These are phyloP conservation scores for Ambrosia artemisiifolia DNA, from an alignment of 129 eudicot genomes.

Conservation along the genomic window DNA sequence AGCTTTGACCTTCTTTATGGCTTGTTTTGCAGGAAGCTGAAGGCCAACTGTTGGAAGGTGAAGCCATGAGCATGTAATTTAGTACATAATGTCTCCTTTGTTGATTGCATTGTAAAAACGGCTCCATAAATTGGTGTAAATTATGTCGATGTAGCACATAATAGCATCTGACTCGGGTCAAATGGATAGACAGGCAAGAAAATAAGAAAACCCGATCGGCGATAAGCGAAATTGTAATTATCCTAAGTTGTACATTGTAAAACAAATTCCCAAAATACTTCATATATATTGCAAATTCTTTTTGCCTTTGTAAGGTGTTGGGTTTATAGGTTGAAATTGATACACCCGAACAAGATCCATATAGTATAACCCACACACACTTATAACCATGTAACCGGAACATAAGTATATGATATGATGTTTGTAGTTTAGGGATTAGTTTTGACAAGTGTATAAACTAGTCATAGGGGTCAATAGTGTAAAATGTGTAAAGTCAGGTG, in stretches of 20 bases:
- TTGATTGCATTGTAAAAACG: conserved; percentile 24
- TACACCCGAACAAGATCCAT: background rate
- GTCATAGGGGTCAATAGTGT: too few species aligned
- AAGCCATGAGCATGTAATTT: conserved; percentile 79
- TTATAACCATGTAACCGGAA: background rate
- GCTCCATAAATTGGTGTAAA: conserved; percentile 35
- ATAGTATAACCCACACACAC: background rate
- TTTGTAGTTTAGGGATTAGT: too few species aligned
- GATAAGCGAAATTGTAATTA: conserved; percentile 21
- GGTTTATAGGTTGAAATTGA: background rate
- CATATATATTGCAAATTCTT: background rate
- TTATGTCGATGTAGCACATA: conserved; percentile 29
- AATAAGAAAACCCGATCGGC: conserved; percentile 3
- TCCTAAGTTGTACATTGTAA: conserved; percentile 12
- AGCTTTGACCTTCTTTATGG: conserved; percentile 1
- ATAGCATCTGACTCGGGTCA: conserved; percentile 29
- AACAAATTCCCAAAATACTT: background rate
- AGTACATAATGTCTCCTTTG: conserved; percentile 16
- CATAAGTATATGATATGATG: too few species aligned
- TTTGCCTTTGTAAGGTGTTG: background rate
- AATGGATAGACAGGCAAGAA: conserved; percentile 16
- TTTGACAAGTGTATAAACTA: too few species aligned
- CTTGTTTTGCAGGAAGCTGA: conserved; percentile 43
- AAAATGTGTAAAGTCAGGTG: too few species aligned
- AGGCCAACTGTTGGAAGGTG: conserved; percentile 42